Conservation (phyloP, 164 flowering plant genomes). For the Amborella trichopoda region DNA sequence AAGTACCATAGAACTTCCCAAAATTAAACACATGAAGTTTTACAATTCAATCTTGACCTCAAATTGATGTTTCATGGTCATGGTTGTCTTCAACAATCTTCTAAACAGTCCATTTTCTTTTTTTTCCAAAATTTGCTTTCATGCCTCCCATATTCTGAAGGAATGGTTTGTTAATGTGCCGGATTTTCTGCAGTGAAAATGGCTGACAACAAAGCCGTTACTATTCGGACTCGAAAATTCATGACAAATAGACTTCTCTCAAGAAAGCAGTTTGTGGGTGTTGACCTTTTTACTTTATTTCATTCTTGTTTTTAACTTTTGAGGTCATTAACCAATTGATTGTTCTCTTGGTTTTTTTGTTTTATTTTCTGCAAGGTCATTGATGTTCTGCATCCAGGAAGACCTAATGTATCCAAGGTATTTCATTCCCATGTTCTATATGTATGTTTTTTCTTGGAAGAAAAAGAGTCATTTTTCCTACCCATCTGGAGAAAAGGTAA, state of each 20-base stretch:
- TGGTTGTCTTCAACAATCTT: too few species aligned
- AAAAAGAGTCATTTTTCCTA: too few species aligned
- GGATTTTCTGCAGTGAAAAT: too few species aligned
- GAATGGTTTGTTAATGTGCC: too few species aligned
- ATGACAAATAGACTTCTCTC: conserved; percentile 14
- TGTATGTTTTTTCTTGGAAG: background rate
- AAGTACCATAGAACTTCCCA: too few species aligned
- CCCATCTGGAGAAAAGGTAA: too few species aligned
- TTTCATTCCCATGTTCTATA: background rate
- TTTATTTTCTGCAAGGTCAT: conserved; percentile 25
- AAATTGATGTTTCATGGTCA: too few species aligned
- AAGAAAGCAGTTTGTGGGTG: conserved; percentile 12
- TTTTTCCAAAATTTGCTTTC: too few species aligned
- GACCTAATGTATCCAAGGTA: conserved; percentile 66
- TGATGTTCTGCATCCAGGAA: conserved; percentile 68
- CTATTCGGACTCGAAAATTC: conserved; percentile 12
- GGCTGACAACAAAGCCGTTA: conserved; percentile 15
- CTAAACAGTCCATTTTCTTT: too few species aligned
- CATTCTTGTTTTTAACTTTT: background rate
- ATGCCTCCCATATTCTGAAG: too few species aligned
- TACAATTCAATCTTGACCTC: too few species aligned
- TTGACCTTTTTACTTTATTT: background rate
- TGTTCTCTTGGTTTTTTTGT: background rate
- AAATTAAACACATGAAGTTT: too few species aligned
- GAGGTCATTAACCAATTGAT: background rate